A percentile compares a stretch with the other conserved stretches of the same genome.
phyloP scores from a whole-genome alignment of 805 yeast species.

The Crinitomyces ghanaensis region DNA sequence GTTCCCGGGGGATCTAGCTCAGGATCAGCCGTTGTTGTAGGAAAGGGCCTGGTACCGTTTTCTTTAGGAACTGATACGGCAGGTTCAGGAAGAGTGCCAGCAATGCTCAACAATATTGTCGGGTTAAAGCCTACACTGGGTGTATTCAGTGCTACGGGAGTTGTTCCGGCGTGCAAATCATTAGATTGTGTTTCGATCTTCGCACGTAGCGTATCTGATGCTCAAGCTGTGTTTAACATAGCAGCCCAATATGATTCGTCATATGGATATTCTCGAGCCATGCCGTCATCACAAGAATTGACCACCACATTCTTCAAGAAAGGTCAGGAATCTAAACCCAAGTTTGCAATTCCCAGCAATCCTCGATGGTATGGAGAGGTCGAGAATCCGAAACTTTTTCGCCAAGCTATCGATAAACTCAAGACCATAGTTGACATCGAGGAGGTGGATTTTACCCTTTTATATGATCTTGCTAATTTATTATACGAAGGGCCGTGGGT shows the following conservation, averaged over 20 bases:
- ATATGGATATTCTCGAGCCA: constrained; percentile 70
- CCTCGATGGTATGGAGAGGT: constrained; percentile 73
- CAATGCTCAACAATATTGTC: constrained; percentile 79
- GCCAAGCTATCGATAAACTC: constrained; percentile 46
- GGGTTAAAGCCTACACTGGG: constrained; percentile 94
- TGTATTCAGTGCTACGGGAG: constrained; percentile 73
- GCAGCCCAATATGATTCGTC: constrained; percentile 61
- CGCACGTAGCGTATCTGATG: constrained; percentile 66
- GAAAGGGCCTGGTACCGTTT: constrained; percentile 79
- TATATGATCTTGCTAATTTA: constrained; percentile 73
- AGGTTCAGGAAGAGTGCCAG: constrained; percentile 97
- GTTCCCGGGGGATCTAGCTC: constrained; percentile 95
- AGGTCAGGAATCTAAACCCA: constrained; percentile 42
- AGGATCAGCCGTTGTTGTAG: constrained; percentile 89
- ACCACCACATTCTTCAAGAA: constrained; percentile 42
- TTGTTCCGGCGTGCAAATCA: constrained; percentile 95
- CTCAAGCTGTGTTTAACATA: constrained; percentile 61
- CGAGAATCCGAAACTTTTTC: constrained; percentile 62
- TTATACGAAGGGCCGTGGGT: constrained; percentile 99
- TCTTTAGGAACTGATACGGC: constrained; percentile 96
- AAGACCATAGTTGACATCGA: constrained; percentile 42
- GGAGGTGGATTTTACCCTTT: constrained; percentile 59
- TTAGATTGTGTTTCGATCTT: constrained; percentile 88
- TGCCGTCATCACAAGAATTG: constrained; percentile 66
- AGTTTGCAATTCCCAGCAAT: constrained; percentile 63